phyloP scores from a whole-genome alignment of 1,284 basidiomycete genomes.

The Fomes fomentarius region DNA sequence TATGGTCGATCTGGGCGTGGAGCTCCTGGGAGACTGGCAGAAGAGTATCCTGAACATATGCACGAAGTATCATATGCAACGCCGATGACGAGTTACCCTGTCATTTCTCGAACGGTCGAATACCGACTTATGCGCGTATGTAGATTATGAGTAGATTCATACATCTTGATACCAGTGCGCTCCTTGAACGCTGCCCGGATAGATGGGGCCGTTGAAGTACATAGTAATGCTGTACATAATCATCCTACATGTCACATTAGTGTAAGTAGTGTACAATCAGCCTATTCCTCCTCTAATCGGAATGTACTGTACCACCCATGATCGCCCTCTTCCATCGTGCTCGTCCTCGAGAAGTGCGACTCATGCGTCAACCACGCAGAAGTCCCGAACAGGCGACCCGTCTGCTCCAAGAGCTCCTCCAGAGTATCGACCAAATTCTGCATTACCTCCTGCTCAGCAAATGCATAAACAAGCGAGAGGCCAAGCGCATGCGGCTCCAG shows the following conservation, averaged over 20 bases:
- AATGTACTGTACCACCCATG: constrained; percentile 36
- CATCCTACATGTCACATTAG: too few relatives aligned
- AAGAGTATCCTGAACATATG: constrained; percentile 8
- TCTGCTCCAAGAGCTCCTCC: constrained; percentile 45
- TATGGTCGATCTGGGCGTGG: not conserved
- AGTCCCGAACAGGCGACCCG: constrained; percentile 49
- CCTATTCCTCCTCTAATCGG: constrained; percentile 26
- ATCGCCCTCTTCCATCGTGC: constrained; percentile 27
- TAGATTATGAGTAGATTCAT: not conserved
- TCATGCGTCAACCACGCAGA: constrained; percentile 44
- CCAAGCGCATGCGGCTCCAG: constrained; percentile 38
- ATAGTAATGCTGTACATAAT: too few relatives aligned
- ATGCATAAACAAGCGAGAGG: constrained; percentile 44
- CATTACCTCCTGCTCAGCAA: constrained; percentile 50
- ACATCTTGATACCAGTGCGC: not conserved
- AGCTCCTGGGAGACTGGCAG: not conserved
- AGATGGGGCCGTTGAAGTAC: too few relatives aligned
- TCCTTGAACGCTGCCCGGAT: too few relatives aligned
- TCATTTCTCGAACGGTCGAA: too few relatives aligned
- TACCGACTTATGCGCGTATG: too few relatives aligned
- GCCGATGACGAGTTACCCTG: not conserved
- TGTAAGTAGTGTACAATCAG: not conserved
- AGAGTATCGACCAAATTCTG: constrained; percentile 46
- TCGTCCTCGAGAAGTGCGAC: constrained; percentile 26
- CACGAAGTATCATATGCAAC: constrained; percentile 8